These are phyloP conservation scores for Phytopythium oedochilum DNA, from an alignment of 352 stramenopile genomes.

Conservation along the genomic window DNA sequence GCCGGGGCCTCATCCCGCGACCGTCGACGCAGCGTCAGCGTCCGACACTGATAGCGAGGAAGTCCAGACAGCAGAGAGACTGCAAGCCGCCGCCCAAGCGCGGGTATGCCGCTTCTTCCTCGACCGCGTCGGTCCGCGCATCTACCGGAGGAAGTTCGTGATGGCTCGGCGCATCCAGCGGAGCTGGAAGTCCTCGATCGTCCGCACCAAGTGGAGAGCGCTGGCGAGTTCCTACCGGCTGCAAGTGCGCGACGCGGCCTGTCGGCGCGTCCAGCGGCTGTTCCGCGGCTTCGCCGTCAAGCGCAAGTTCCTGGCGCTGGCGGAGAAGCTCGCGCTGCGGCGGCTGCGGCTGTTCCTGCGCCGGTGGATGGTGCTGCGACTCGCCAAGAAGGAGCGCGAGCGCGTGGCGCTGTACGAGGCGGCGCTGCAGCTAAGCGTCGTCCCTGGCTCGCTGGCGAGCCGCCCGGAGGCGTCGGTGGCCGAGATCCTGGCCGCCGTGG, in stretches of 20 bases:
- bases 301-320: constrained; percentile 17
- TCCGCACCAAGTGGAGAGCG: constrained; percentile 21
- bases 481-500: constrained; percentile 32
- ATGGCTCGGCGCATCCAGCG: constrained; percentile 39
- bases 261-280: constrained; percentile 37
- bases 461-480: constrained; percentile 17
- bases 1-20: constrained; percentile 3
- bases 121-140: constrained; percentile 31
- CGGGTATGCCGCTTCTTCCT: constrained; percentile 52
- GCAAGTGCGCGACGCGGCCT: constrained; percentile 16
- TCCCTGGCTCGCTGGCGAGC: background rate
- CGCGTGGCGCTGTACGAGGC: constrained; percentile 23
- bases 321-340: constrained; percentile 31
- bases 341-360: constrained; percentile 28
- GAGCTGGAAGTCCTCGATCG: constrained; percentile 35
- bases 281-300: constrained; percentile 28
- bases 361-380: constrained; percentile 39
- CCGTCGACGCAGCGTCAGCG: constrained; percentile 22
- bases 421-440: constrained; percentile 2
- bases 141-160: constrained; percentile 36
- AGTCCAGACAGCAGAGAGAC: background rate
- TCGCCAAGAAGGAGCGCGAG: constrained; percentile 35
- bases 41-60: background rate
- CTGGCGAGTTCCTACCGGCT: constrained; percentile 6
- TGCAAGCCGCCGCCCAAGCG: background rate